Evolutionary conservation across 2,329 filamentous ascomycete species (phyloP), one percentile per base, ranked within the genome.

Genomic region (Aureobasidium sp.): DNA sequence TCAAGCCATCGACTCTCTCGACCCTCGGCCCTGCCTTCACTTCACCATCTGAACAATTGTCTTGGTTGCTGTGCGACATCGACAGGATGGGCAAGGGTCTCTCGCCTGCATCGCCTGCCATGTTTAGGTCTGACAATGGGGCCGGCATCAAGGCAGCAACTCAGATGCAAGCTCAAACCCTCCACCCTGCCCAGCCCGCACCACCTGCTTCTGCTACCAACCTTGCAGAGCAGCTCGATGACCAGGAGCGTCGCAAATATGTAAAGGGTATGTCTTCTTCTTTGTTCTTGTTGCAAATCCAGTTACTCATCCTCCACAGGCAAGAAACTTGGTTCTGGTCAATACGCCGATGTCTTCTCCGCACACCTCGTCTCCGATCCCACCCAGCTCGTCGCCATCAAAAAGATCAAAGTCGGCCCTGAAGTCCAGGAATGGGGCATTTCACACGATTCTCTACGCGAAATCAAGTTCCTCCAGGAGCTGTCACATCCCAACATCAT

Each of bases 401-500:
- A 95, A 75, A 94, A 93, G 78, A 94, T 94, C 79, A 94, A 94
- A 74, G 81, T 92, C 63, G 88, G 91, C 69, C 87, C 88, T 64
- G 89, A 93, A 72, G 95, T 90, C 77, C 87, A 85, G 64, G 92
- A 97, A 74, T 71, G 71, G 63, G 94, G 94, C 67, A 89, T 99
- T 75, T 88, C 91, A 7, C 92, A 94, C 75, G 94, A 99, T 75
- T 92, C 92, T 41, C 88, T 99, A 66, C 92, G 94, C 69, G 94
- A 99, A 80, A 88, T 97, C 72, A 95, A 95, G 74, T 92, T 92
- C 74, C 84, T 99, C 2, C 92, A 96, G 74, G 94, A 99, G 78
- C 85, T 99, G 32, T 87, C 86, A 24, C 94, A 99, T 75, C 90
- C 92, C 6, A 97, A 97, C 77, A 94, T 99, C 76, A 96, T 99